A percentile compares a stretch with the other conserved stretches of the same genome.
Evolutionary conservation across 106 monocot species (phyloP).

Genomic region (Xerophyta viscosa): DNA sequence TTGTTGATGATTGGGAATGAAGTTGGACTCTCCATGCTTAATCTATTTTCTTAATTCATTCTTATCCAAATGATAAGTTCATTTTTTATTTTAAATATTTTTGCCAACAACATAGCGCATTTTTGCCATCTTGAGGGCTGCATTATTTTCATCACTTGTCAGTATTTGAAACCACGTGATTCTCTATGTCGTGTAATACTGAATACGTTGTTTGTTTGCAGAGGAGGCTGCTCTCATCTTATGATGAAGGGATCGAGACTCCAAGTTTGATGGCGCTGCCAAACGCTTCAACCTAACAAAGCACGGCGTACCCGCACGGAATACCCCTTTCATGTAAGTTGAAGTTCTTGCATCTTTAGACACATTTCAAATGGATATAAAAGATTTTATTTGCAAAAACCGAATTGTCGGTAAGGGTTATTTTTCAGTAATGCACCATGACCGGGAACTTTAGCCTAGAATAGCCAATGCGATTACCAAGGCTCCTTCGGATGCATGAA

Average conservation of each 20-base stretch:
- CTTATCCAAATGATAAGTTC: no score
- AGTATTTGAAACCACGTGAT: background rate
- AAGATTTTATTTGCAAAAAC: no score
- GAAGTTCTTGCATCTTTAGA: background rate
- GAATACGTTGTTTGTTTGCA: constrained; percentile 17
- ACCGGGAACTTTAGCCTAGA: no score
- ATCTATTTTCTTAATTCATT: no score
- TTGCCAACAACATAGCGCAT: no score
- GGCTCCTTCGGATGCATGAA: no score
- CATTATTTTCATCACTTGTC: background rate
- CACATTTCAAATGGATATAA: background rate
- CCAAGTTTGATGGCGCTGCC: constrained; percentile 10
- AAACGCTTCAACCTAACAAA: constrained; percentile 22
- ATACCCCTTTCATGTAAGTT: constrained; percentile 39
- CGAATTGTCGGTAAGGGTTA: no score
- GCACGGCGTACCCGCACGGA: constrained; percentile 14
- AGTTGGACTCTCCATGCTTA: no score
- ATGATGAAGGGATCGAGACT: constrained; percentile 27
- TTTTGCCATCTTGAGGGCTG: background rate
- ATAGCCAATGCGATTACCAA: no score
- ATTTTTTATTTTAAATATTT: no score
- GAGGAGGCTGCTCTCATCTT: constrained; percentile 52
- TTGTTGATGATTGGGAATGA: no score
- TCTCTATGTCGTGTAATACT: background rate
- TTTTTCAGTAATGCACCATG: no score